A percentile compares a stretch with the other conserved stretches of the same genome.
Evolutionary conservation across 108 stramenopile genomes (phyloP).

Genomic region (Pseudonitzschia pungens): DNA sequence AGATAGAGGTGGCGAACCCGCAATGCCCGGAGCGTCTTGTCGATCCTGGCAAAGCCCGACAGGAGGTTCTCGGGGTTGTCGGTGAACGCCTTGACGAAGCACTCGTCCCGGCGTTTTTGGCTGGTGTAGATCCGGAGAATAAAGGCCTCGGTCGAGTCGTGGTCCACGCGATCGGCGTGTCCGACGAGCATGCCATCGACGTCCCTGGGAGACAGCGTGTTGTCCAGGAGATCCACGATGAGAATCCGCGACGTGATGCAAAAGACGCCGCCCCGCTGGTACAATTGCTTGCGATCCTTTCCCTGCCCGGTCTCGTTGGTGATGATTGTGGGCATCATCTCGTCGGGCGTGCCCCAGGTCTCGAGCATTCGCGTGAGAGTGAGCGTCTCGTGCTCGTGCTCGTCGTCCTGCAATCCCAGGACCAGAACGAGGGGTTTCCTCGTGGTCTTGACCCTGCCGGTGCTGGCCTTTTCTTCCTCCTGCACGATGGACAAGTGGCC

Average conservation of each 20-base stretch:
- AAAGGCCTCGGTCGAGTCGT: conserved; percentile 95
- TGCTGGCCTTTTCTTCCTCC: conserved; percentile 27
- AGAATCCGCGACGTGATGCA: conserved; percentile 94
- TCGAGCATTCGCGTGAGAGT: conserved; percentile 58
- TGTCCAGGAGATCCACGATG: conserved; percentile 93
- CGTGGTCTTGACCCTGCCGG: conserved; percentile 9
- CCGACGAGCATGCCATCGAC: conserved; percentile 92
- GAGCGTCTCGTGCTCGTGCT: no score
- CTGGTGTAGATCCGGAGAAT: conserved; percentile 89
- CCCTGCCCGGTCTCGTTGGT: conserved; percentile 79
- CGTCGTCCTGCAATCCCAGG: conserved; percentile 67
- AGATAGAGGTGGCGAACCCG: conserved; percentile 85
- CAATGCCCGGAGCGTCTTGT: conserved; percentile 81
- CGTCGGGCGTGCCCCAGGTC: conserved; percentile 72
- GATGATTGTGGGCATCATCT: conserved; percentile 65
- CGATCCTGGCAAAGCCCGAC: conserved; percentile 87
- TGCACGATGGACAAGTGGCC: conserved; percentile 45
- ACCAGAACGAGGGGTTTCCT: conserved; percentile 69
- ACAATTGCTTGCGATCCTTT: conserved; percentile 58
- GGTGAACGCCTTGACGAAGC: conserved; percentile 95
- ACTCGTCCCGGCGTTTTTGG: conserved; percentile 59
- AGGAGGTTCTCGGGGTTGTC: conserved; percentile 85
- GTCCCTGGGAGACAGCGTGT: conserved; percentile 55
- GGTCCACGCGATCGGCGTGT: conserved; percentile 88
- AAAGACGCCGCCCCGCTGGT: conserved; percentile 52